A percentile compares a stretch with the other conserved stretches of the same genome.
Conservation (phyloP, 768 basidiomycete genomes). For the Boletus rufocinnamomeus region DNA sequence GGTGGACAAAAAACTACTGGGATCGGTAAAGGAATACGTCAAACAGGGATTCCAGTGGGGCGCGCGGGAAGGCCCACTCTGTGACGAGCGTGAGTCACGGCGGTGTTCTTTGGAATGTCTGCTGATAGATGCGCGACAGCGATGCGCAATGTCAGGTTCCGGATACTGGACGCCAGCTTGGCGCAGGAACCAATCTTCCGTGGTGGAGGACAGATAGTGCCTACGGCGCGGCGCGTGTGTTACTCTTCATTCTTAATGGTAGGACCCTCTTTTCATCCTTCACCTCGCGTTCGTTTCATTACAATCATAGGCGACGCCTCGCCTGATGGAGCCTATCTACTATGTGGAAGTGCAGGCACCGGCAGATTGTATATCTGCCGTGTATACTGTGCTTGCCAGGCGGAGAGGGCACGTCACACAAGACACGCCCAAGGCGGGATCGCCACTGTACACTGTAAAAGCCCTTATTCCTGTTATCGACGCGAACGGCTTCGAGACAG, state of each 20-base stretch:
- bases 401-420: conserved; percentile 99
- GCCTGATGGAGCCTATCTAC: conserved; percentile 96
- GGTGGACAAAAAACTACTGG: conserved; percentile 92
- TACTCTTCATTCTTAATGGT: conserved; percentile 99
- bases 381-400: conserved; percentile 97
- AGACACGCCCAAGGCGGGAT: conserved; percentile 97
- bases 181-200: conserved; percentile 97
- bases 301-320: conserved; percentile 75
- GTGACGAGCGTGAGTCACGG: conserved; percentile 91
- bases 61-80: conserved; percentile 93
- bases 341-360: conserved; percentile 99
- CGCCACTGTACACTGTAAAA: conserved; percentile 96
- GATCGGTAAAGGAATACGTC: conserved; percentile 89
- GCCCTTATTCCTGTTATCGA: conserved; percentile 98
- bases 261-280: conserved; percentile 32
- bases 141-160: conserved; percentile 98
- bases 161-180: conserved; percentile 87
- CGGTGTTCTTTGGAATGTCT: neutral
- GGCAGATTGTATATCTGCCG: conserved; percentile 97
- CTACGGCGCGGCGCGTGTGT: conserved; percentile 97
- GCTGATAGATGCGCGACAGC: conserved; percentile 48
- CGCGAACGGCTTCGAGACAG: conserved; percentile 98
- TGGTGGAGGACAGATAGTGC: conserved; percentile 97
- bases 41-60: conserved; percentile 99
- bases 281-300: conserved; percentile 1